phyloP scores from a whole-genome alignment of 2,329 filamentous ascomycete genomes.

The Apiospora pterosperma region DNA sequence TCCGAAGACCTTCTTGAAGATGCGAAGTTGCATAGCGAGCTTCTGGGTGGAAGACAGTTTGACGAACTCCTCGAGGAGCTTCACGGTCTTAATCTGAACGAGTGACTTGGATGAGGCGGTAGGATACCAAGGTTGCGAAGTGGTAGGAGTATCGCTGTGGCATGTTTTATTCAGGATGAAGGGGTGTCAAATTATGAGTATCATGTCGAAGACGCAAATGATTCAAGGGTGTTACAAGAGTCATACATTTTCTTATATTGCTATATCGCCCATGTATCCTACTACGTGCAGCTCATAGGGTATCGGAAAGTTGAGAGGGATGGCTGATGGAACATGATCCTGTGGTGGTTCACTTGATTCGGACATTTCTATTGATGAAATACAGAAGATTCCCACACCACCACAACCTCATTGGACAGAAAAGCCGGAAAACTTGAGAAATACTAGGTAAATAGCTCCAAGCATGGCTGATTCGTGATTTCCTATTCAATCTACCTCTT shows the following conservation, averaged over 20 bases:
- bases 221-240: neutral
- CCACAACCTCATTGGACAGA: too few species aligned
- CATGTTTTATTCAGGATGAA: neutral
- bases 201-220: neutral
- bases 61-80: neutral
- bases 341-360: too few species aligned
- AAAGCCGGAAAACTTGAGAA: too few species aligned
- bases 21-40: conserved; percentile 2
- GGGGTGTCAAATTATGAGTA: neutral
- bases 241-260: neutral
- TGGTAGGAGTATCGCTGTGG: neutral
- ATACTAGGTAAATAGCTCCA: too few species aligned
- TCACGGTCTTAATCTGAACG: neutral
- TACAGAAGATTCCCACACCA: too few species aligned
- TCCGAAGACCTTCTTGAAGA: conserved; percentile 2
- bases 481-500: too few species aligned
- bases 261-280: too few species aligned
- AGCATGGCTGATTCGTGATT: too few species aligned
- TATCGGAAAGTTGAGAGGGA: too few species aligned
- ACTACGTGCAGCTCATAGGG: too few species aligned
- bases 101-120: neutral
- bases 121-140: neutral
- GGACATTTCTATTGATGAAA: too few species aligned
- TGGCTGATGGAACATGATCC: too few species aligned
- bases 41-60: neutral